phyloP scores from a whole-genome alignment of 306 rosid genomes.

The Begonia fuchsioides region DNA sequence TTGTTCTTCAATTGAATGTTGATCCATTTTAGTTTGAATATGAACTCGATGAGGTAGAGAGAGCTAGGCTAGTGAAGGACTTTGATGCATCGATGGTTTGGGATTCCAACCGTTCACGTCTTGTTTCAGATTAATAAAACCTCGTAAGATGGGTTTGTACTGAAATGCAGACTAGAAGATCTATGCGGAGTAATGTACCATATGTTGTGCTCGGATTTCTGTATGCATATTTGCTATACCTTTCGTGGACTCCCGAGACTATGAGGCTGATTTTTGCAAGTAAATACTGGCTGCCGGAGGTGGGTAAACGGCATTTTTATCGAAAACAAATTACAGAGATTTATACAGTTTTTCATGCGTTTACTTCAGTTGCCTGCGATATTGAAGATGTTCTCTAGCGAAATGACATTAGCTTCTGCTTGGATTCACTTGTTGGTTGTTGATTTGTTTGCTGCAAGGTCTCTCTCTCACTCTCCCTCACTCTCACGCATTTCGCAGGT shows the following conservation, averaged over 20 bases:
- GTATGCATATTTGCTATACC: conserved; percentile 69
- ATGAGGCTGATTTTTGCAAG: conserved; percentile 48
- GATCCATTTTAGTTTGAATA: no score
- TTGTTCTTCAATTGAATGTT: no score
- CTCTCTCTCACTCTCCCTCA: conserved; percentile 5
- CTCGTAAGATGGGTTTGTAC: no score
- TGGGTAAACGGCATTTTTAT: no score
- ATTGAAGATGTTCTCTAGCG: conserved; percentile 74
- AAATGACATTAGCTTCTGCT: conserved; percentile 88
- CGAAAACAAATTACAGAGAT: no score
- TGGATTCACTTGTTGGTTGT: conserved; percentile 90
- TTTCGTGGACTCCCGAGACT: conserved; percentile 92
- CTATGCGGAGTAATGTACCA: conserved; percentile 61
- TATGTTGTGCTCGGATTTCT: conserved; percentile 61
- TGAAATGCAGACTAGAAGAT: conserved; percentile 45
- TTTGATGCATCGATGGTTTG: no score
- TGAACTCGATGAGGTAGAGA: no score
- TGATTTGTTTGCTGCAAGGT: conserved; percentile 97
- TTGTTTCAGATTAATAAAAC: no score
- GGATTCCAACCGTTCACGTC: no score
- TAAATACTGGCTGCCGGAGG: conserved; percentile 90
- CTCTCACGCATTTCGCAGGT: not conserved
- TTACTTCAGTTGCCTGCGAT: conserved; percentile 61
- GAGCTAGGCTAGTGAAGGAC: no score
- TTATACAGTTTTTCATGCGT: no score